Percentiles rank a stretch among this genome's conserved stretches.
phyloP scores from a whole-genome alignment of 768 basidiomycete species.

The Hypsizygus marmoreus region DNA sequence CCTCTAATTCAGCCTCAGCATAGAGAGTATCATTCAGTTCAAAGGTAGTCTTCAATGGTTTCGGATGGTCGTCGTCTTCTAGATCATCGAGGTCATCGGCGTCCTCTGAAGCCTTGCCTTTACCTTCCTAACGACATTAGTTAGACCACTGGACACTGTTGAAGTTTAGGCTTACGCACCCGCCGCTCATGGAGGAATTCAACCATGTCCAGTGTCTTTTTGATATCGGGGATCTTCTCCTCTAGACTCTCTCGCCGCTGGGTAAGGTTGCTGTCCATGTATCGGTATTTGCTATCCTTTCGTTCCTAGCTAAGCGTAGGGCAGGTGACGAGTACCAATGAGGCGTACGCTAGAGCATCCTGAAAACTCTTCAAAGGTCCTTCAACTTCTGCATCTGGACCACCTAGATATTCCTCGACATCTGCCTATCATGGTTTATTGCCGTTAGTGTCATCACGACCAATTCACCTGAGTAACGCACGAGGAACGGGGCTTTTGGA shows the following conservation, averaged over 20 bases:
- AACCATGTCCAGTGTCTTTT: slow-evolving; percentile 90
- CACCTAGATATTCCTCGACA: slow-evolving; percentile 84
- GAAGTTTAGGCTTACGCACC: slow-evolving; percentile 40
- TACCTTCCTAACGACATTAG: slow-evolving; percentile 54
- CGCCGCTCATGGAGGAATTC: slow-evolving; percentile 73
- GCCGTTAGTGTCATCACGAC: background rate
- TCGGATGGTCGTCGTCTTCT: slow-evolving; percentile 46
- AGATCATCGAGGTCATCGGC: slow-evolving; percentile 56
- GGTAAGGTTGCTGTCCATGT: slow-evolving; percentile 89
- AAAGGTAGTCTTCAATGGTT: slow-evolving; percentile 80
- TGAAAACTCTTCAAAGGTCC: slow-evolving; percentile 78
- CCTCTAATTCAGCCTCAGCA: slow-evolving; percentile 86
- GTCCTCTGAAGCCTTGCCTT: slow-evolving; percentile 44
- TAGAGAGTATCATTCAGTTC: slow-evolving; percentile 96
- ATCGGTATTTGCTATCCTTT: slow-evolving; percentile 91
- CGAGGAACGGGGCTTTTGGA: slow-evolving; percentile 93
- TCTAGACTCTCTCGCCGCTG: slow-evolving; percentile 80
- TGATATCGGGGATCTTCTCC: slow-evolving; percentile 96
- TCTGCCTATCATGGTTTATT: slow-evolving; percentile 56
- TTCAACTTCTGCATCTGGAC: slow-evolving; percentile 78
- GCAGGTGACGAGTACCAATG: slow-evolving; percentile 11
- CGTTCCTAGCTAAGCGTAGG: slow-evolving; percentile 25
- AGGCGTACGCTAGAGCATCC: slow-evolving; percentile 88
- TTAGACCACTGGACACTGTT: background rate
- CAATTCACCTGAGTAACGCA: slow-evolving; percentile 38